These are phyloP conservation scores for Allium fistulosum DNA, from an alignment of 106 monocot species.

Conservation along the genomic window DNA sequence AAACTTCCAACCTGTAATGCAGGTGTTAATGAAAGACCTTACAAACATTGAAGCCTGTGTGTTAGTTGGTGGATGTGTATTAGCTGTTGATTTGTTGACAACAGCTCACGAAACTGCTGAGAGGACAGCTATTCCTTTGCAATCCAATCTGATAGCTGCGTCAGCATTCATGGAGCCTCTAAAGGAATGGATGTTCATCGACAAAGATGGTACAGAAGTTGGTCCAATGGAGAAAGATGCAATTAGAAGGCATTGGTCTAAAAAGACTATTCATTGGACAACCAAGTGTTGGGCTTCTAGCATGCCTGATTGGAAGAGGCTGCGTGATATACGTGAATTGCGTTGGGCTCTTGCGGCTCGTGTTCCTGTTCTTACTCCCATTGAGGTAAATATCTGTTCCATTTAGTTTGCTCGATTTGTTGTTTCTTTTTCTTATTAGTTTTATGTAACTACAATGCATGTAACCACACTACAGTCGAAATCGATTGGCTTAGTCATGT, in stretches of 20 bases:
- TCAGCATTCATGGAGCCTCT: constrained; percentile 97
- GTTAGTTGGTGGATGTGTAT: constrained; percentile 90
- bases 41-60: constrained; percentile 89
- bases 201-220: constrained; percentile 62
- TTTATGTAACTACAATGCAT: too few species aligned
- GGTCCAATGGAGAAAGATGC: constrained; percentile 96
- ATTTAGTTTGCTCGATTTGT: too few species aligned
- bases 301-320: constrained; percentile 88
- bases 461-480: too few species aligned
- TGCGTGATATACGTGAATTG: constrained; percentile 96
- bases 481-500: too few species aligned
- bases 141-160: constrained; percentile 95
- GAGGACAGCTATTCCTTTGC: constrained; percentile 88
- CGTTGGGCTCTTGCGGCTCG: constrained; percentile 83
- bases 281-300: constrained; percentile 94
- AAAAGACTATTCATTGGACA: constrained; percentile 81
- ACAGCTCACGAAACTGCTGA: constrained; percentile 91
- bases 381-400: constrained; percentile 46
- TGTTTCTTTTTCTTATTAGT: too few species aligned
- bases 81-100: constrained; percentile 91
- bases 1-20: neutral
- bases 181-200: constrained; percentile 97
- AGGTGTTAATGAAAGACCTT: constrained; percentile 88
- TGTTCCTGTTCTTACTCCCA: constrained; percentile 83
- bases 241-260: constrained; percentile 85